Conservation (phyloP, 768 basidiomycete genomes). For the Lactifluus echinatus region DNA sequence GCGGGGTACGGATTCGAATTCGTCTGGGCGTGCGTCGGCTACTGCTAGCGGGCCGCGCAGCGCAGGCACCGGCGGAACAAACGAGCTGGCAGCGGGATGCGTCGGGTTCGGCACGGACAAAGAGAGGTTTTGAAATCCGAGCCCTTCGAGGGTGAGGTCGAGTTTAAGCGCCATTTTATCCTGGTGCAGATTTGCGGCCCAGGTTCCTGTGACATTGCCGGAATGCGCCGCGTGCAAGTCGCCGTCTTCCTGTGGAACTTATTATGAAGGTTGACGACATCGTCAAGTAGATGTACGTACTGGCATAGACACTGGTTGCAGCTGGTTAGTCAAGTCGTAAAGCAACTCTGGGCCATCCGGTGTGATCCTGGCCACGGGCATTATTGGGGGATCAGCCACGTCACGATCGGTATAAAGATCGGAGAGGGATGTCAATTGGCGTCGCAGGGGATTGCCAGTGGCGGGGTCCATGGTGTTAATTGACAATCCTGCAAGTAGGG, state of each 20-base stretch:
- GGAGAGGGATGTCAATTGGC: background rate
- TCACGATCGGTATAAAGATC: conserved; percentile 4
- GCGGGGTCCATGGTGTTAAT: background rate
- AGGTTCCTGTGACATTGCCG: conserved; percentile 6
- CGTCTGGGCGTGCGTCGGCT: too few relatives aligned
- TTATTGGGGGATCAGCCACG: background rate
- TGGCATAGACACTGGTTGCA: too few relatives aligned
- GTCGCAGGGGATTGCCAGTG: background rate
- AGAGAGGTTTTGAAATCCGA: conserved; percentile 2
- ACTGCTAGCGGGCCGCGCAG: too few relatives aligned
- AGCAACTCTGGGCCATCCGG: background rate
- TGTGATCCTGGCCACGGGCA: background rate
- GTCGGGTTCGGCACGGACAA: background rate
- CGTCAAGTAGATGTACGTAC: background rate
- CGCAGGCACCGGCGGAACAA: too few relatives aligned
- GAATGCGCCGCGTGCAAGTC: background rate
- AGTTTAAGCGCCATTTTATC: conserved; percentile 6
- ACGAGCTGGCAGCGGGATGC: too few relatives aligned
- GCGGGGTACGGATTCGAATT: background rate
- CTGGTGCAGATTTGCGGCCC: background rate
- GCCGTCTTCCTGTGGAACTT: background rate
- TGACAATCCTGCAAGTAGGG: background rate
- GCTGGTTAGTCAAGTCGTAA: background rate
- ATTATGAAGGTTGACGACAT: background rate
- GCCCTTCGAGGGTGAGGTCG: conserved; percentile 7